Evolutionary conservation across 73 alveolate genomes (phyloP), one percentile per base, ranked within the genome.

Genomic region (Paramecium caudatum): DNA sequence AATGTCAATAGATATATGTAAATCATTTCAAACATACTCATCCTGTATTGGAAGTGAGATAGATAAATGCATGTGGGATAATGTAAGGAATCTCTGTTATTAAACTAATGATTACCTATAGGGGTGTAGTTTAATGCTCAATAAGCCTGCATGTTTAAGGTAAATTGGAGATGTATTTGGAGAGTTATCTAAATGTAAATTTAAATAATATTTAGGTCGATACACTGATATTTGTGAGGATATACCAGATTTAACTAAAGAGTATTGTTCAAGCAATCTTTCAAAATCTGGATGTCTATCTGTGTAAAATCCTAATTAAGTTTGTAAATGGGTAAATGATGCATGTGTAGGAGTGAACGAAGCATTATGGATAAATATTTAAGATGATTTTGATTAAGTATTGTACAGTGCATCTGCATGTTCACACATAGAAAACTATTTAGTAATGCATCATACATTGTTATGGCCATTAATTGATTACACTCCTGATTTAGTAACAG

Each of bases 391-490:
- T 74, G 69, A 23, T 0, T 19, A 45, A 27, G 23, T 21, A 9
- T 43, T 74, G 21, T 74, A 74, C 21, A 74, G 88, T 74, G 62
- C 62, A 16, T 74, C 88, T 12, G 88, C 88, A 9, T 74, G 88
- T 74, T 9, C 88, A 4, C 39, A 45, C 9, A 39, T 74, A 4
- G 3, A 74, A 16, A 23, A 43, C 5, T 74, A 41, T 13, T 19
- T 74, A 10, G 12, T 41, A 9, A 74, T 74, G 69, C 88, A 74
- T 13, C 43, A 43, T 45, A 39, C 39, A 0, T 39, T 74, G 1
- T 27, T 74, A 2, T 74, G 88, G 88, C 17, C 17, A 4, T 19
- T 74, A 39, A 74, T 45, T 2, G 17, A 45, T 9, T 74, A 74
- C 43, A 17, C 43, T 5, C 88, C 88, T 36, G 88, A 74, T 74